phyloP scores from a whole-genome alignment of 352 stramenopile genomes.

The Phytophthora europaea region DNA sequence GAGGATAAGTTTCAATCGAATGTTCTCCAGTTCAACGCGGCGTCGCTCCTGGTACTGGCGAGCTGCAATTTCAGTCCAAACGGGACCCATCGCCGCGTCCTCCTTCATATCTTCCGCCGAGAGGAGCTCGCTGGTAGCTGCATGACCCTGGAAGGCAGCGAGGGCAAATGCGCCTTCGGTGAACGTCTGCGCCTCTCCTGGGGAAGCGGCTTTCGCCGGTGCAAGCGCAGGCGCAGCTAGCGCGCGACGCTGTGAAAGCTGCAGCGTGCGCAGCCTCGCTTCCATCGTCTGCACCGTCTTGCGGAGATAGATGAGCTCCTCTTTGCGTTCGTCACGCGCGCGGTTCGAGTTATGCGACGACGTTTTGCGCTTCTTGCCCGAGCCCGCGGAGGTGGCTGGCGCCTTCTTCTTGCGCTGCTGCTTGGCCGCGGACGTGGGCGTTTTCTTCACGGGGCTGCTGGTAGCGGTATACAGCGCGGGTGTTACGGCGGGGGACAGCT shows the following conservation, averaged over 20 bases:
- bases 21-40: conserved; percentile 66
- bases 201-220: conserved; percentile 11
- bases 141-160: conserved; percentile 30
- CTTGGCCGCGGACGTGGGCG: conserved; percentile 21
- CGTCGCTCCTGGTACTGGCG: conserved; percentile 61
- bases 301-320: conserved; percentile 77
- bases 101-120: conserved; percentile 36
- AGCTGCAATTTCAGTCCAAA: conserved; percentile 66
- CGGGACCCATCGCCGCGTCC: conserved; percentile 46
- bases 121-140: conserved; percentile 19
- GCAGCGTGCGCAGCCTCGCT: conserved; percentile 43
- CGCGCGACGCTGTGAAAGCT: conserved; percentile 45
- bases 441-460: conserved; percentile 34
- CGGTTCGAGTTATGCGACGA: conserved; percentile 64
- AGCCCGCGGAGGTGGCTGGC: conserved; percentile 3
- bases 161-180: conserved; percentile 34
- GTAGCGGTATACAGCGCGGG: conserved; percentile 20
- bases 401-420: conserved; percentile 40
- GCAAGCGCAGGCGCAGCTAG: conserved; percentile 28
- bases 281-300: conserved; percentile 68
- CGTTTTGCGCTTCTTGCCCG: conserved; percentile 56
- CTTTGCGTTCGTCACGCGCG: conserved; percentile 66
- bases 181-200: conserved; percentile 32
- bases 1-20: conserved; percentile 59
- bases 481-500: conserved; percentile 24